phyloP scores from a whole-genome alignment of 371 early-diverging fungal species.

The Lichtheimia ornata region DNA sequence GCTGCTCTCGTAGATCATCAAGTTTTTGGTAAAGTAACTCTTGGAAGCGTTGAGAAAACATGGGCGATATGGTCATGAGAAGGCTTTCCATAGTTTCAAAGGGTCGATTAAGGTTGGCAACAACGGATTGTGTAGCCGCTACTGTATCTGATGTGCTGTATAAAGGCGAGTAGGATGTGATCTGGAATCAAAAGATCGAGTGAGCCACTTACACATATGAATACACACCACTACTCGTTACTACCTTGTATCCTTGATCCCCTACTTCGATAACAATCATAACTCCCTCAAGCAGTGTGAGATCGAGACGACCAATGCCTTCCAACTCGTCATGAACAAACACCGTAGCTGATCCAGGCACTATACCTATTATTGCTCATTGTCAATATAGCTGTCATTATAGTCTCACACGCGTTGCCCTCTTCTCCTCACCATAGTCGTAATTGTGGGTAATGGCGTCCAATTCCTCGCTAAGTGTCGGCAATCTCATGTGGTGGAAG shows the following conservation, averaged over 20 bases:
- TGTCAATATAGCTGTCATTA: neutral
- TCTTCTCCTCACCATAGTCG: slow-evolving; percentile 21
- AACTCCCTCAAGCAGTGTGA: slow-evolving; percentile 42
- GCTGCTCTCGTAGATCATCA: slow-evolving; percentile 25
- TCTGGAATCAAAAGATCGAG: slow-evolving; percentile 5
- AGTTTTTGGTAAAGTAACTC: slow-evolving; percentile 33
- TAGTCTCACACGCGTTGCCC: neutral
- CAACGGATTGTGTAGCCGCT: slow-evolving; percentile 25
- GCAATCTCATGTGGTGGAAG: slow-evolving; percentile 17
- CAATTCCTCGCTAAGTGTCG: slow-evolving; percentile 19
- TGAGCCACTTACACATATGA: too few species aligned
- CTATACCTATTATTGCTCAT: slow-evolving; percentile 20
- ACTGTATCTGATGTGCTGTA: slow-evolving; percentile 17
- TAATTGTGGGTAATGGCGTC: slow-evolving; percentile 17
- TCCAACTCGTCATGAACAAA: slow-evolving; percentile 41
- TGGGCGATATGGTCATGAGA: slow-evolving; percentile 41
- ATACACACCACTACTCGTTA: neutral
- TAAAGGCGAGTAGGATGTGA: slow-evolving; percentile 34
- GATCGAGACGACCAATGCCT: slow-evolving; percentile 34
- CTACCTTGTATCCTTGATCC: slow-evolving; percentile 43
- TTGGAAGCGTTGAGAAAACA: slow-evolving; percentile 40
- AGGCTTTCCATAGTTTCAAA: slow-evolving; percentile 49
- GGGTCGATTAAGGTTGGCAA: slow-evolving; percentile 22
- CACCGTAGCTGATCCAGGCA: slow-evolving; percentile 46
- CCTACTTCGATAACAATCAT: slow-evolving; percentile 41